Percentiles rank a stretch among this genome's conserved stretches.
These are phyloP conservation scores for Pittosporum tobira DNA, from an alignment of 129 eudicot species.

Conservation along the genomic window DNA sequence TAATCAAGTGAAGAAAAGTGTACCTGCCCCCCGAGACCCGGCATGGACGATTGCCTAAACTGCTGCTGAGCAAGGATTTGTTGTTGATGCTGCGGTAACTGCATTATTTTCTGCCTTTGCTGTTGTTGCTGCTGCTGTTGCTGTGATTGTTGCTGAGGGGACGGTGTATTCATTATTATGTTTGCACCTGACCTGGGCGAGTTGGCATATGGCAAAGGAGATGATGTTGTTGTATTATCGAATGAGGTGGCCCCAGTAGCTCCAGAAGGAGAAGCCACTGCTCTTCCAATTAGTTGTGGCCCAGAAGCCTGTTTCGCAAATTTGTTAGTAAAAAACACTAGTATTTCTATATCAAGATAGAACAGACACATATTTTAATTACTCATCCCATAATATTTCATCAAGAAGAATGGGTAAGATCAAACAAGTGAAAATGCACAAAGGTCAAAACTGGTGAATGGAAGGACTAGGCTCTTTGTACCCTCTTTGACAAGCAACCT, in stretches of 20 bases:
- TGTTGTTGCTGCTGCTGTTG: constrained; percentile 51
- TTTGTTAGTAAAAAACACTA: background rate
- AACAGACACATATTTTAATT: background rate
- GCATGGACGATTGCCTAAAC: constrained; percentile 73
- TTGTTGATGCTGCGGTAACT: constrained; percentile 76
- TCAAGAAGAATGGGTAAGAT: background rate
- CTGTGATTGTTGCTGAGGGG: constrained; percentile 92
- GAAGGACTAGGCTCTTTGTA: background rate
- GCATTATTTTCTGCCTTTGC: constrained; percentile 80
- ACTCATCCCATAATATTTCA: background rate
- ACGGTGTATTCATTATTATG: constrained; percentile 79
- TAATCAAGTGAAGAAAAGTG: background rate
- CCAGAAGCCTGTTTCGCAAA: constrained; percentile 63
- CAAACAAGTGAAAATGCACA: background rate
- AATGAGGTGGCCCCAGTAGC: constrained; percentile 48
- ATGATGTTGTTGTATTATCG: constrained; percentile 77
- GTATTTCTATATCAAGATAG: background rate
- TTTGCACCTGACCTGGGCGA: constrained; percentile 80
- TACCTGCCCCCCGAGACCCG: constrained; percentile 81
- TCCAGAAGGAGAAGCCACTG: constrained; percentile 89
- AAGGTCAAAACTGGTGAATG: background rate
- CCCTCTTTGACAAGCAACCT: background rate
- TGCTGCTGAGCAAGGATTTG: constrained; percentile 73
- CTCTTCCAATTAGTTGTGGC: constrained; percentile 66
- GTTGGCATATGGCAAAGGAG: constrained; percentile 70